Evolutionary conservation across 1,139 yeast genomes (phyloP).

Genomic region (Kodamaea alishanica): DNA sequence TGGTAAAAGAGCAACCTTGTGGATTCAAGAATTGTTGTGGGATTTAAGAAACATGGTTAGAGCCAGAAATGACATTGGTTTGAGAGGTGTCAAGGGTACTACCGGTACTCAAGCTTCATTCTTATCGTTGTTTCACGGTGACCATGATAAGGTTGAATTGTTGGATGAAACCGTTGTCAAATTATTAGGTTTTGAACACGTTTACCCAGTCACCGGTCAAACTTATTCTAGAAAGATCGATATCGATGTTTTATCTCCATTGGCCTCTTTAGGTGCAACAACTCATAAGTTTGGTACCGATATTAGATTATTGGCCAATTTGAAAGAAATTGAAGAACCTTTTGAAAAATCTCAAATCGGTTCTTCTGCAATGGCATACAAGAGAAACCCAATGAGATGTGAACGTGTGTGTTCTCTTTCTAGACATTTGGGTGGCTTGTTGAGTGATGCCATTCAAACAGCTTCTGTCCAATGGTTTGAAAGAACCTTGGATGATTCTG

Average conservation of each 20-base stretch:
- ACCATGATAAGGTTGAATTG: constrained; percentile 92
- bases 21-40: constrained; percentile 98
- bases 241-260: constrained; percentile 87
- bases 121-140: constrained; percentile 90
- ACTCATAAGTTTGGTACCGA: constrained; percentile 99
- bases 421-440: constrained; percentile 88
- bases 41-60: constrained; percentile 93
- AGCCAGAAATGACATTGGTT: constrained; percentile 93
- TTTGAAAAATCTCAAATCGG: constrained; percentile 98
- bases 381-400: constrained; percentile 99
- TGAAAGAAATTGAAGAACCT: constrained; percentile 97
- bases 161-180: constrained; percentile 91
- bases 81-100: constrained; percentile 98
- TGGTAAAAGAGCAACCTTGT: constrained; percentile 95
- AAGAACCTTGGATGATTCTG: constrained; percentile 97
- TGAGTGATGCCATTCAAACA: constrained; percentile 91
- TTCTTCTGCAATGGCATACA: constrained; percentile 98
- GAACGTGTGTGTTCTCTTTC: constrained; percentile 97
- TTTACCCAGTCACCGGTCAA: constrained; percentile 97
- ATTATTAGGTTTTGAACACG: constrained; percentile 87
- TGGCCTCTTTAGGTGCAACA: constrained; percentile 92
- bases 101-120: constrained; percentile 99
- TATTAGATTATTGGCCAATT: constrained; percentile 89
- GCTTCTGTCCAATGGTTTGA: constrained; percentile 99
- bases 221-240: constrained; percentile 97